These are phyloP conservation scores for Hylodesmum podocarpum DNA, from an alignment of 306 rosid species.

Conservation along the genomic window DNA sequence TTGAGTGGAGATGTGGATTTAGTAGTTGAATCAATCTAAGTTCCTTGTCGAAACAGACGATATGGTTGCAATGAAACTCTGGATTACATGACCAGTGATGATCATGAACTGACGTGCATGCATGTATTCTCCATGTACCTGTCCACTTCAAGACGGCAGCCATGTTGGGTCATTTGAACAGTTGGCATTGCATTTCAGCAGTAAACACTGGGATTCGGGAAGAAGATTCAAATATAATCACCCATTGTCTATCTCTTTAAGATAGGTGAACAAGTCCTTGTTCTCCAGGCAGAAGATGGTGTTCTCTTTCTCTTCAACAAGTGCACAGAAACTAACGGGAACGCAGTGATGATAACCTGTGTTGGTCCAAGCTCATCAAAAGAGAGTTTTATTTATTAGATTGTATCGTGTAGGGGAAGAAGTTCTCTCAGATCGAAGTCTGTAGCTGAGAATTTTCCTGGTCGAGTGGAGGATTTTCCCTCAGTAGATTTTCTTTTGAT, in stretches of 20 bases:
- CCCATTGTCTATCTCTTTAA: not conserved
- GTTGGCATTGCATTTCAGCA: conserved; percentile 10
- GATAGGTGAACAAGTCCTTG: not conserved
- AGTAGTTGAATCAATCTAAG: not conserved
- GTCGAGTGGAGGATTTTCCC: conserved; percentile 33
- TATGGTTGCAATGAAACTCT: not conserved
- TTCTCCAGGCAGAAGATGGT: conserved; percentile 2
- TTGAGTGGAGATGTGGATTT: not conserved
- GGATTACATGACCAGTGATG: not conserved
- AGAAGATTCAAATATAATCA: not conserved
- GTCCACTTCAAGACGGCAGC: not conserved
- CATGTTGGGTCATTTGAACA: not conserved
- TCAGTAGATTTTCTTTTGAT: conserved; percentile 39
- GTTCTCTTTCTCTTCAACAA: conserved; percentile 5
- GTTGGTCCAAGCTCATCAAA: not conserved
- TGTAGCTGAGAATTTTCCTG: conserved; percentile 3
- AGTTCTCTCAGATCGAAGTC: conserved; percentile 12
- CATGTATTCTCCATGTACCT: not conserved
- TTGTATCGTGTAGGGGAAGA: not conserved
- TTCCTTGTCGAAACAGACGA: not conserved
- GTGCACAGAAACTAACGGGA: conserved; percentile 4
- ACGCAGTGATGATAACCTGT: not conserved
- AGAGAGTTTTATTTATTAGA: not conserved
- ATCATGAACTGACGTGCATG: conserved; percentile 2
- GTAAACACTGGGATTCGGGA: not conserved